Conservation (phyloP, 2,329 filamentous ascomycete genomes). For the Aspergillus tamarii region DNA sequence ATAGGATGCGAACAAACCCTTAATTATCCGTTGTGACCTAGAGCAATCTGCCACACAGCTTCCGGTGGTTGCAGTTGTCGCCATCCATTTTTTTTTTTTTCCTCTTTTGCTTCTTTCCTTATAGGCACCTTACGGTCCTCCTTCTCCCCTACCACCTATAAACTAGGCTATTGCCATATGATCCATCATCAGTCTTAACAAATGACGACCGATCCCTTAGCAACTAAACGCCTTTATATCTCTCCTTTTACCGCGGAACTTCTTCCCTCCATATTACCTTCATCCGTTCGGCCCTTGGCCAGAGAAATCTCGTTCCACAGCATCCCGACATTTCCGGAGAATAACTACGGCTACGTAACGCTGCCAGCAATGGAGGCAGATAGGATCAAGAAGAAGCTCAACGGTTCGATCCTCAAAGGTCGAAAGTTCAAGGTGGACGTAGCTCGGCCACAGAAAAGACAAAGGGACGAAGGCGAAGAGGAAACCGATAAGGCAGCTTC, state of each 20-base stretch:
- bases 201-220: constrained; percentile 25
- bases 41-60: neutral
- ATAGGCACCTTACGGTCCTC: neutral
- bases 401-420: constrained; percentile 83
- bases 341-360: constrained; percentile 86
- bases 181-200: constrained; percentile 8
- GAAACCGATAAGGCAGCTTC: constrained; percentile 35
- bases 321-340: constrained; percentile 86
- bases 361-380: constrained; percentile 80
- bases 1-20: neutral
- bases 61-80: neutral
- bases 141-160: neutral
- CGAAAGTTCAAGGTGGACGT: constrained; percentile 82
- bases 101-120: neutral
- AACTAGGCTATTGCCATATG: neutral
- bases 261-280: constrained; percentile 70
- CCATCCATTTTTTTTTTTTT: neutral
- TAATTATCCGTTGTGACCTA: too few relatives aligned
- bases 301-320: constrained; percentile 86
- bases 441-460: constrained; percentile 68
- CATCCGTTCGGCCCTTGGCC: constrained; percentile 66
- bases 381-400: constrained; percentile 88
- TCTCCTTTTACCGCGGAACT: constrained; percentile 80
- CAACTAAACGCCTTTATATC: constrained; percentile 73
- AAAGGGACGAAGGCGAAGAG: constrained; percentile 45